phyloP scores from a whole-genome alignment of 192 early-diverging fungal genomes.

The Backusella circina region DNA sequence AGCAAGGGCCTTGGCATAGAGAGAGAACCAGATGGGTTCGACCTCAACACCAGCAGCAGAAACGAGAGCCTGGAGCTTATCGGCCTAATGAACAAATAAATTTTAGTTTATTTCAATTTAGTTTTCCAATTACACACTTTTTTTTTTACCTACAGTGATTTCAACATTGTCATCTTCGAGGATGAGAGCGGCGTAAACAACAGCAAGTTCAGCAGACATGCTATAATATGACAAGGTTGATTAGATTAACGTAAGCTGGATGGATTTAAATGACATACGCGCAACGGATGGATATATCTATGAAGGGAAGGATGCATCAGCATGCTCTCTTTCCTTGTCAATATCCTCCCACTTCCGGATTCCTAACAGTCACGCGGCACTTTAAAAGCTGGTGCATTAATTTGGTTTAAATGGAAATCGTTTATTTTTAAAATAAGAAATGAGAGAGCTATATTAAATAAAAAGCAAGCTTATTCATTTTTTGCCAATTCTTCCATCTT shows the following conservation, averaged over 20 bases:
- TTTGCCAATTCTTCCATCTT: not conserved
- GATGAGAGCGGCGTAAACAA: conserved; percentile 91
- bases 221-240: not conserved
- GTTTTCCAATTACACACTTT: not conserved
- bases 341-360: not conserved
- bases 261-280: not conserved
- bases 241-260: not conserved
- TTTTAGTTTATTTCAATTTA: not conserved
- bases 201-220: conserved; percentile 40
- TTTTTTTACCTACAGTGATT: conserved; percentile 76
- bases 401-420: not conserved
- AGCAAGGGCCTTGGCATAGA: conserved; percentile 98
- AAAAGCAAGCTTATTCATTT: not conserved
- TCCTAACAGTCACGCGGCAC: not conserved
- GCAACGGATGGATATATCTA: conserved; percentile 12
- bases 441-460: too few species aligned
- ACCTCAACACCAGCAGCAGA: conserved; percentile 87
- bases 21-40: conserved; percentile 91
- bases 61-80: conserved; percentile 90
- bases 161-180: conserved; percentile 96
- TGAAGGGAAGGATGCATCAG: not conserved
- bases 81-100: conserved; percentile 55
- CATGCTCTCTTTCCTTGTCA: not conserved
- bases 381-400: not conserved
- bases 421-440: too few species aligned